Evolutionary conservation across 768 basidiomycete genomes (phyloP), one percentile per base, ranked within the genome.

Genomic region (Podaxis mareebaensis): DNA sequence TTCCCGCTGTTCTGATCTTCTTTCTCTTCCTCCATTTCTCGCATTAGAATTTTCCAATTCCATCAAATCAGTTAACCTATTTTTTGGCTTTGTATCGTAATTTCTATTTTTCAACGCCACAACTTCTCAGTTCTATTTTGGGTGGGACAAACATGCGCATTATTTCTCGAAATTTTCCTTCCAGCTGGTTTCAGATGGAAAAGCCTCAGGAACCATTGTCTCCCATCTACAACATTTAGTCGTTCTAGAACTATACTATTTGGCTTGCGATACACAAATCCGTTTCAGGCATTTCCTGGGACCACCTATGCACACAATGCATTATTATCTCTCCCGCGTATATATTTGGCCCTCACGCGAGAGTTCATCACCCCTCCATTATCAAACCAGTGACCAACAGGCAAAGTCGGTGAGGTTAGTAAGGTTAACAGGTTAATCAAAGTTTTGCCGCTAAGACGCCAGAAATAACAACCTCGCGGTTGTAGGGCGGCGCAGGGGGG

Each of bases 21-120:
- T 52, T 66, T 59, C 51, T 20, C 40, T 53, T 49, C 22, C 30
- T 49, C 40, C 53, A 49, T 59, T 51, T 46, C 42, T 56, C 38
- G 30, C 55, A 58, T 64, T 61, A 49, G 49, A 56, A 38, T 24
- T 39, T 53, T 42, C 52, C 56, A 40, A 42, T 28, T 24, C 48
- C 44, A 13, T 36, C 33, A 36, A 48, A 60, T 51, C 22, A 56
- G 26, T 24, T 22, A 28, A 49, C 46, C 13, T 51, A 59, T 59
- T 59, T 59, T 40, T 53, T 38, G 0, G 44, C 46, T 55, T 54
- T 48, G 53, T 48, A 62, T 24, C 15, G 38, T 62, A 62, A 44
- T 2, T 51, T 59, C 46, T 49, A 56, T 55, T 62, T 55, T 55
- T 40, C n/a, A 20, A 28, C 13, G 3, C 30, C 8, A 1, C 7